Conservation (phyloP, 148 eudicot species). For the Vaccinium macrocarpon region DNA sequence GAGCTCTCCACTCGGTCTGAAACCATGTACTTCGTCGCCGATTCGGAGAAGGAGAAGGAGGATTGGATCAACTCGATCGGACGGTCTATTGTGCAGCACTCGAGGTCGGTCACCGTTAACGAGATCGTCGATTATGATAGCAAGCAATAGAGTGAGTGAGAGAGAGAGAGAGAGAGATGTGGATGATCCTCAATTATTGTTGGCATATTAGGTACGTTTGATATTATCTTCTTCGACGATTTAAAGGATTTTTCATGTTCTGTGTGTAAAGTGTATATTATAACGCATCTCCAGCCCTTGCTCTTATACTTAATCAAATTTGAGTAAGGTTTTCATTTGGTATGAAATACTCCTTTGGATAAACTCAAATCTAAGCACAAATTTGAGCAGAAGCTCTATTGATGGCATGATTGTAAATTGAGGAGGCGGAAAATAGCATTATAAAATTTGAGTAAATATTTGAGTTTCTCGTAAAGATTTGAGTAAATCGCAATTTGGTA, state of each 20-base stretch:
- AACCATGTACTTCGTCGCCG: conserved; percentile 87
- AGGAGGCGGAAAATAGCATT: neutral
- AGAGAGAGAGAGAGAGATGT: too few relatives aligned
- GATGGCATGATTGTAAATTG: neutral
- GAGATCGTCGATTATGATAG: conserved; percentile 65
- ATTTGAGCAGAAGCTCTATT: neutral
- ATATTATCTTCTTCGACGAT: neutral
- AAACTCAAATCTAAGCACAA: neutral
- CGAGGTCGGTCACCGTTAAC: conserved; percentile 67
- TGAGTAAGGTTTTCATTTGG: neutral
- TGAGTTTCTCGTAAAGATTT: too few relatives aligned
- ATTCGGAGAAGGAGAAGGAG: conserved; percentile 89
- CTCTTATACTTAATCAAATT: neutral
- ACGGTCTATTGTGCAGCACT: conserved; percentile 78
- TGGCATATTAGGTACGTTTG: conserved; percentile 2
- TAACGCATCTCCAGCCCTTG: neutral
- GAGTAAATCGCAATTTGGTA: neutral
- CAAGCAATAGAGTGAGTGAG: conserved; percentile 4
- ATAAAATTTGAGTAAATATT: neutral
- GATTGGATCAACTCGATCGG: conserved; percentile 95
- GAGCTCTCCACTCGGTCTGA: conserved; percentile 72
- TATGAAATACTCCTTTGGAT: neutral
- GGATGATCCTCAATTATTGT: neutral
- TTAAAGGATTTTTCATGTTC: neutral
- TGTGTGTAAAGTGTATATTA: neutral